These are phyloP conservation scores for Echria macrotheca DNA, from an alignment of 495 filamentous ascomycete genomes.

Conservation along the genomic window DNA sequence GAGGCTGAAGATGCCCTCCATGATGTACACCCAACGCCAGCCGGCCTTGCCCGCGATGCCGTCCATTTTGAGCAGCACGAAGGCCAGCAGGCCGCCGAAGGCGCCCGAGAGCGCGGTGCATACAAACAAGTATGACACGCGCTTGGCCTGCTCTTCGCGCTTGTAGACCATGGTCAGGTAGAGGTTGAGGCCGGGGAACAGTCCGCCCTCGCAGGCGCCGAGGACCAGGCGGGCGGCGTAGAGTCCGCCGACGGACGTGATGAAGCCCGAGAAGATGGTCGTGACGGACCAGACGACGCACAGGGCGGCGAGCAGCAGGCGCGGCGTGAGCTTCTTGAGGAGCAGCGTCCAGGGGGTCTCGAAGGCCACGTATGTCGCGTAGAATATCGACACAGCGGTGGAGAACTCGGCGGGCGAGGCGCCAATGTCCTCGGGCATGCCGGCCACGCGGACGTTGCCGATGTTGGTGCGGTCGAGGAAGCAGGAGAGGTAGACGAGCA, in stretches of 20 bases:
- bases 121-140: slow-evolving; percentile 73
- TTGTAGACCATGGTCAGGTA: slow-evolving; percentile 80
- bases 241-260: slow-evolving; percentile 41
- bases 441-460: slow-evolving; percentile 43
- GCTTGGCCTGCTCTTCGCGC: slow-evolving; percentile 38
- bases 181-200: slow-evolving; percentile 76
- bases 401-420: slow-evolving; percentile 58
- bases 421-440: slow-evolving; percentile 38
- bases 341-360: slow-evolving; percentile 75
- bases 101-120: slow-evolving; percentile 73
- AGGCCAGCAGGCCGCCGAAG: slow-evolving; percentile 72
- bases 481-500: slow-evolving; percentile 52
- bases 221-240: slow-evolving; percentile 51
- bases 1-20: slow-evolving; percentile 67
- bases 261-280: slow-evolving; percentile 50
- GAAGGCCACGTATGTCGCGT: slow-evolving; percentile 72
- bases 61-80: slow-evolving; percentile 62
- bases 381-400: slow-evolving; percentile 67
- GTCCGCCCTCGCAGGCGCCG: slow-evolving; percentile 54
- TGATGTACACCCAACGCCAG: slow-evolving; percentile 75
- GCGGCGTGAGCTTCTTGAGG: slow-evolving; percentile 59
- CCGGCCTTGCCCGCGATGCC: slow-evolving; percentile 57
- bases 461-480: slow-evolving; percentile 54
- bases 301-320: slow-evolving; percentile 54
- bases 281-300: slow-evolving; percentile 54